Base-by-base conservation (phyloP, 1,284 basidiomycete species). In the Cryptococcus sp. region DNA sequence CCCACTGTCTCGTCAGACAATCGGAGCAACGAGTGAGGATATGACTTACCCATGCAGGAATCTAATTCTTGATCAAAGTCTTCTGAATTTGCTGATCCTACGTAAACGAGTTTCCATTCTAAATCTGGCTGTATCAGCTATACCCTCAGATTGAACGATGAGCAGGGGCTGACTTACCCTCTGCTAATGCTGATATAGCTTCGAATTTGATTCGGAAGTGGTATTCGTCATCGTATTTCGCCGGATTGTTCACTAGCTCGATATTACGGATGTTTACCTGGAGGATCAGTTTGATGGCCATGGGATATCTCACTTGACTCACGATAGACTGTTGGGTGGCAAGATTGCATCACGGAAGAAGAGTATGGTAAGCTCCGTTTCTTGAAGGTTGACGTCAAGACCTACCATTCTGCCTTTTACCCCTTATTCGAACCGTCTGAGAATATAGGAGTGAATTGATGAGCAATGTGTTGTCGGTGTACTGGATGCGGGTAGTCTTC, bases 61-160 rank as follows among this genome's bases (percentile, higher is more conserved):
- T 98, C 94, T 7, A 98, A 81, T 74, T 97, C 93, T 74, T 98
- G 93, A 75, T 97, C 93, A 47, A 90, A 87, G 48, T 89, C 85
- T 69, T 91, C 88, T 64, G 88, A 84, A 16, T 87, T 91, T 0
- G 96, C 92, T 1, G 88, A 92, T 3, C 96, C 92, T 48, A 98
- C 94, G 73, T 97, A 98, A 58, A 97, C 91, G 58, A 99, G 83
- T 62, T 85, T 86, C 94, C 94, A 98, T 75, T 98, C 94, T 59
- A 98, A 83, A 75, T 98, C 94, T 93, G 66, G 10, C 22, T 16
- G 32, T 10, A n/a, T 42, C 36, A 54, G 51, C 47, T 28, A 37
- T 13, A 39, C 25, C 22, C 9, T 44, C 36, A n/a, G 4, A 0
- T 4, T 18, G 37, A 46, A 25, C 11, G 21, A 11, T 37, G 16